Evolutionary conservation across 2,329 filamentous ascomycete genomes (phyloP).

Genomic region (Sphaceloma murrayae): DNA sequence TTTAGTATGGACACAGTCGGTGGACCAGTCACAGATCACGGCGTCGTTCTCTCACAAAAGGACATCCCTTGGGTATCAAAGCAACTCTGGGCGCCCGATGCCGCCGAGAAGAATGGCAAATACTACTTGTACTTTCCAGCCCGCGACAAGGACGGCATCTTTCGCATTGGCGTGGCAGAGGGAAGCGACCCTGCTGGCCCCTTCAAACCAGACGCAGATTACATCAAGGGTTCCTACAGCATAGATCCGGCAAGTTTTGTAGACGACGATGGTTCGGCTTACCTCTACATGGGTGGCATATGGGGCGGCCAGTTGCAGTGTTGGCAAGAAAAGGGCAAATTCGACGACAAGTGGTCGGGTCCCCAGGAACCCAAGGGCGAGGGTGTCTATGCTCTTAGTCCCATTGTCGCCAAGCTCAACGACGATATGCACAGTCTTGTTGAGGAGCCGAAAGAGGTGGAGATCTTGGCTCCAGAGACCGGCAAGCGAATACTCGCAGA

Average conservation of each 20-base stretch:
- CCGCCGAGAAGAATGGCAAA: constrained; percentile 56
- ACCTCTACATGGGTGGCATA: constrained; percentile 68
- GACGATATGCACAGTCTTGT: constrained; percentile 58
- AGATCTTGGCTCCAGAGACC: constrained; percentile 52
- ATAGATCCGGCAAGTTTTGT: constrained; percentile 71
- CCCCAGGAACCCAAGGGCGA: constrained; percentile 53
- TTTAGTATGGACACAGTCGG: constrained; percentile 52
- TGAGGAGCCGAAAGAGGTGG: constrained; percentile 47
- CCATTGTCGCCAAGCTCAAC: constrained; percentile 55
- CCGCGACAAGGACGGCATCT: constrained; percentile 57
- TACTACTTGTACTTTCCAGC: constrained; percentile 74
- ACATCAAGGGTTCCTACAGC: constrained; percentile 60
- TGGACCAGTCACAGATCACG: constrained; percentile 59
- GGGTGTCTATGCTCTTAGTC: constrained; percentile 47
- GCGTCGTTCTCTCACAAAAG: constrained; percentile 53
- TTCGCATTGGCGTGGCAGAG: constrained; percentile 65
- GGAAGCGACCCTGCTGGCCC: constrained; percentile 57
- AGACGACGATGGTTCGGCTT: constrained; percentile 55
- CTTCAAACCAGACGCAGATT: constrained; percentile 54
- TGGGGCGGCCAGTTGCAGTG: constrained; percentile 77
- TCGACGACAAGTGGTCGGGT: constrained; percentile 46
- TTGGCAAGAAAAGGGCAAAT: constrained; percentile 51
- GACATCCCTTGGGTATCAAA: constrained; percentile 69
- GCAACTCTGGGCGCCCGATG: constrained; percentile 74
- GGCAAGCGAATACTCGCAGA: constrained; percentile 51